Percentiles rank a stretch among this genome's conserved stretches.
These are phyloP conservation scores for Hymenoscyphus albidus DNA, from an alignment of 2,329 filamentous ascomycete species.

Conservation along the genomic window DNA sequence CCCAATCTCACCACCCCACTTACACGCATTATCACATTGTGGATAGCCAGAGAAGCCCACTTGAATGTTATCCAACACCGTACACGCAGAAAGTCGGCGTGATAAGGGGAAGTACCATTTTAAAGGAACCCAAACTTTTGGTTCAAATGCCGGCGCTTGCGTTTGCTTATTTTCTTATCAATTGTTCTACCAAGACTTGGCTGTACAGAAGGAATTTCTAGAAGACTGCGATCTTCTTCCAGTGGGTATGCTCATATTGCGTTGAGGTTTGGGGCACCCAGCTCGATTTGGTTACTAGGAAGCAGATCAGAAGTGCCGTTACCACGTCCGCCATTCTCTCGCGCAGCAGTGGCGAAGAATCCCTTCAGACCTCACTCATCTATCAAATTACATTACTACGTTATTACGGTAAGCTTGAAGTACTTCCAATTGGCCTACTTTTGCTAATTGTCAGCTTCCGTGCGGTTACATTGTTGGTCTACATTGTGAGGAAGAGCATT, in stretches of 20 bases:
- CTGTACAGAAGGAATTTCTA: not conserved
- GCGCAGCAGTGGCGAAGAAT: not conserved
- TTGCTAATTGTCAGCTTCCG: not conserved
- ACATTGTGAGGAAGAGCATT: not conserved
- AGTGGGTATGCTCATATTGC: not conserved
- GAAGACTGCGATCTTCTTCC: not conserved
- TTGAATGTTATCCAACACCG: not conserved
- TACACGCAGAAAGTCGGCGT: not conserved
- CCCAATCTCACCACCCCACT: not conserved
- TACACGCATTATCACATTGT: not conserved
- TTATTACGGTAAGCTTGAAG: not conserved
- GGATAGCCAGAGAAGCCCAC: not conserved
- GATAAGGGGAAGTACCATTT: not conserved
- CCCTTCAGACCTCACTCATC: not conserved
- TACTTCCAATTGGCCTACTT: not conserved
- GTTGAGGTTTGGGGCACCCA: not conserved
- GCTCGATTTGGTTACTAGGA: not conserved
- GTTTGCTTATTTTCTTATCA: not conserved
- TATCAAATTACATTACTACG: not conserved
- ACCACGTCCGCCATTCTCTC: not conserved
- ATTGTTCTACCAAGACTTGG: not conserved
- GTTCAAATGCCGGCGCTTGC: not conserved
- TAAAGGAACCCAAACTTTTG: not conserved
- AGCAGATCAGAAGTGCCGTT: not conserved
- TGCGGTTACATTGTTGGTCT: not conserved